Percentiles rank a stretch among this genome's conserved stretches.
These are phyloP conservation scores for Magnaporthales sp. DNA, from an alignment of 2,329 filamentous ascomycete species.

Conservation along the genomic window DNA sequence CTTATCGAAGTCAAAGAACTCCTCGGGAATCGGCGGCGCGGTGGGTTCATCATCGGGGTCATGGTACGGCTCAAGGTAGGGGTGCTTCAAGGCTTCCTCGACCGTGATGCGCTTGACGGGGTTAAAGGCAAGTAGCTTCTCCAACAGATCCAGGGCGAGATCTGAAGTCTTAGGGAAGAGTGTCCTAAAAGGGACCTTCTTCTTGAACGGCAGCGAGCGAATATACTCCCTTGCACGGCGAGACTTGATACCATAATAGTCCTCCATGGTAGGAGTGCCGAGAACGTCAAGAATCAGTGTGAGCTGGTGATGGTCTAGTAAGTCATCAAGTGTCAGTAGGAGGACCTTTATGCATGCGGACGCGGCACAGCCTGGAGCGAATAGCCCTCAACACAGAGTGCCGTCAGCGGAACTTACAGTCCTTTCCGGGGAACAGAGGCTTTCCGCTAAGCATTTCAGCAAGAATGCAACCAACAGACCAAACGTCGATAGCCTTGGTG, in stretches of 20 bases:
- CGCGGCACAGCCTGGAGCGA: background rate
- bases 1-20: slow-evolving; percentile 99
- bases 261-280: slow-evolving; percentile 97
- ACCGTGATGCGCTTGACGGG: slow-evolving; percentile 98
- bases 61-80: slow-evolving; percentile 97
- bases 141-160: slow-evolving; percentile 82
- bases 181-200: slow-evolving; percentile 96
- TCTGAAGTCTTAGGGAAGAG: slow-evolving; percentile 99
- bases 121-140: slow-evolving; percentile 96
- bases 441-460: slow-evolving; percentile 99
- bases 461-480: slow-evolving; percentile 96
- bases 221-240: slow-evolving; percentile 96
- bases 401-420: slow-evolving; percentile 56
- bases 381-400: background rate
- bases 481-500: slow-evolving; percentile 98
- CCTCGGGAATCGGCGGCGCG: slow-evolving; percentile 90
- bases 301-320: slow-evolving; percentile 86
- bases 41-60: slow-evolving; percentile 98
- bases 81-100: slow-evolving; percentile 93
- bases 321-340: slow-evolving; percentile 8
- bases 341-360: background rate
- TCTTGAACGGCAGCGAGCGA: slow-evolving; percentile 95
- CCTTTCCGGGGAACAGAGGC: slow-evolving; percentile 95
- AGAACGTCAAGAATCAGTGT: slow-evolving; percentile 96
- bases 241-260: slow-evolving; percentile 99